Conservation (phyloP, 345 rosid species). For the Arabidopsis thaliana region DNA sequence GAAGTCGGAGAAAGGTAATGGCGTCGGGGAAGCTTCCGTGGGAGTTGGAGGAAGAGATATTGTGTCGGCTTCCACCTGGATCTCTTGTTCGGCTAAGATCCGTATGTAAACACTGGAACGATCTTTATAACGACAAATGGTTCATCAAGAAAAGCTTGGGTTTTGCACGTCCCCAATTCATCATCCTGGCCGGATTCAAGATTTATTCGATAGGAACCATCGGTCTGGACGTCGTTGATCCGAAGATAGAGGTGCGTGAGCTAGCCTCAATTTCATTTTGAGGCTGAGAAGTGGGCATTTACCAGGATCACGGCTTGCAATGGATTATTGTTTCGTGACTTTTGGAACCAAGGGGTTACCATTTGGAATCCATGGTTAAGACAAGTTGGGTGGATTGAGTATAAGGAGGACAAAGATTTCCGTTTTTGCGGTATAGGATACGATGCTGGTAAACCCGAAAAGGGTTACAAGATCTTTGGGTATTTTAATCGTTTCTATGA, state of each 20-base stretch:
- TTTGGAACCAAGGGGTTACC: neutral
- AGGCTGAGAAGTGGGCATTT: neutral
- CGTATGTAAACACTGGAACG: slow-evolving; percentile 29
- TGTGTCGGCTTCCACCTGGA: neutral
- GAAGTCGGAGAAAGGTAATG: neutral
- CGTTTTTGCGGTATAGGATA: neutral
- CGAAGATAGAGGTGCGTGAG: neutral
- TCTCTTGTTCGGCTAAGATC: neutral
- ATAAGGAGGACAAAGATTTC: neutral
- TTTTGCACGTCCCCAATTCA: neutral
- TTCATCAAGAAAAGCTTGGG: neutral
- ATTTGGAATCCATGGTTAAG: slow-evolving; percentile 19
- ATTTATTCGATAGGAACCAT: neutral
- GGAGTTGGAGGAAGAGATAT: slow-evolving; percentile 18
- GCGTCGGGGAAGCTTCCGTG: neutral
- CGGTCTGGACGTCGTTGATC: neutral
- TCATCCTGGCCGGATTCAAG: neutral
- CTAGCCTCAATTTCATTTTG: neutral
- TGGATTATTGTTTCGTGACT: slow-evolving; percentile 4
- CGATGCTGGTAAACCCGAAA: neutral
- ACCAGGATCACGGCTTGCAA: neutral
- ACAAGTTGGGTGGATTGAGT: neutral
- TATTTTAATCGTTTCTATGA: neutral
- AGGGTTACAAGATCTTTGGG: slow-evolving; percentile 29
- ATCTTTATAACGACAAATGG: neutral